Evolutionary conservation across 2,329 filamentous ascomycete species (phyloP).

Genomic region (Phaeosphaeria sp.): DNA sequence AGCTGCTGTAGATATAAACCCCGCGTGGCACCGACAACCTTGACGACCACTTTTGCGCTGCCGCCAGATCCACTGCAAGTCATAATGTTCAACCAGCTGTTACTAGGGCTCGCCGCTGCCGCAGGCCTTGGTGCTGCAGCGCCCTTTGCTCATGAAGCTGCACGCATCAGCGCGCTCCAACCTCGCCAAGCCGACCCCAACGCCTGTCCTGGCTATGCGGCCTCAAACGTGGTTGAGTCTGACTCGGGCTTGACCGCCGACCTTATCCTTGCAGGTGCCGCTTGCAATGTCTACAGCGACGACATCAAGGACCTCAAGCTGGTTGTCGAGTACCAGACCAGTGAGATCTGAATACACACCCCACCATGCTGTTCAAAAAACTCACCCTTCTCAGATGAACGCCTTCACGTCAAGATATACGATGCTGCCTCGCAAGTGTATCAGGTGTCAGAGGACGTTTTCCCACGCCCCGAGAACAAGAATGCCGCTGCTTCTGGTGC

Average conservation of each 20-base stretch:
- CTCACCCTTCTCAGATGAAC: constrained; percentile 57
- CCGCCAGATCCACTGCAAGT: constrained; percentile 2
- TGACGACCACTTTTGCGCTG: not conserved
- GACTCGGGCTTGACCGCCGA: constrained; percentile 69
- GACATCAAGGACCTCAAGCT: constrained; percentile 65
- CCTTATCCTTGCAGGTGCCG: constrained; percentile 70
- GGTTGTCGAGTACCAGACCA: constrained; percentile 67
- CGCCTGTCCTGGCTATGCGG: constrained; percentile 73
- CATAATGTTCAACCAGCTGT: constrained; percentile 25
- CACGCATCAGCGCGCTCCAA: constrained; percentile 9
- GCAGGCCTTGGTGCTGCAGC: constrained; percentile 20
- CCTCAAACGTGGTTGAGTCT: constrained; percentile 64
- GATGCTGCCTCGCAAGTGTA: constrained; percentile 74
- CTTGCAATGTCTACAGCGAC: constrained; percentile 67
- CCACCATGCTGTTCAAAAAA: not conserved
- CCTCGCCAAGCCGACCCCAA: constrained; percentile 44
- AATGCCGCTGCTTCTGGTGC: constrained; percentile 43
- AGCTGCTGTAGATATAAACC: not conserved
- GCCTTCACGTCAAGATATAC: constrained; percentile 78
- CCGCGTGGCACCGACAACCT: not conserved
- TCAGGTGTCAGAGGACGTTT: constrained; percentile 73
- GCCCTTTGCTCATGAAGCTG: constrained; percentile 17
- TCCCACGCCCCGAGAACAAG: constrained; percentile 64
- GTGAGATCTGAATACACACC: constrained; percentile 45
- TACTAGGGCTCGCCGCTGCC: constrained; percentile 25